Percentiles rank a stretch among this genome's conserved stretches.
Conservation (phyloP, 2,329 filamentous ascomycete species). For the Nigrospora oryzae region DNA sequence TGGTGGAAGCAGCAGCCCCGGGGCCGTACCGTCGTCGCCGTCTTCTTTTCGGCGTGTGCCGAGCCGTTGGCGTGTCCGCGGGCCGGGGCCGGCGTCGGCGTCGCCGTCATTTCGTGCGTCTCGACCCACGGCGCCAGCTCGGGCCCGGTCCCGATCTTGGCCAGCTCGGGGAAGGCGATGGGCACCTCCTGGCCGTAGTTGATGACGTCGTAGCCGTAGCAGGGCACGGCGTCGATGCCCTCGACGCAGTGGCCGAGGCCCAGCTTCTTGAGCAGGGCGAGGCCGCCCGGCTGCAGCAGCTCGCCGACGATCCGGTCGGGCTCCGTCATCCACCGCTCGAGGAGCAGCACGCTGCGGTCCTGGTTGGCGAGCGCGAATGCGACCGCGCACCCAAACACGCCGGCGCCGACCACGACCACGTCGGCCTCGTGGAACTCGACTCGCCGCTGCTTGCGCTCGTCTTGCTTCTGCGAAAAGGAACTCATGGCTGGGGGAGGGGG, state of each 20-base stretch:
- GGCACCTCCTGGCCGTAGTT: constrained; percentile 66
- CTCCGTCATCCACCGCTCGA: constrained; percentile 84
- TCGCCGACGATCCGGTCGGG: constrained; percentile 95
- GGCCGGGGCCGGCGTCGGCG: constrained; percentile 2
- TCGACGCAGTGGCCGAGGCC: constrained; percentile 79
- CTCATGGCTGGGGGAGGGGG: constrained; percentile 12
- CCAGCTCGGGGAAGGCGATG: constrained; percentile 70
- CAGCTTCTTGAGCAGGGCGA: constrained; percentile 69
- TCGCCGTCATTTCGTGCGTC: constrained; percentile 1
- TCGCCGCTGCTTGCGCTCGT: constrained; percentile 37
- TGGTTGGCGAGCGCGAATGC: constrained; percentile 81
- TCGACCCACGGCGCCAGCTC: constrained; percentile 21
- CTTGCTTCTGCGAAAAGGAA: constrained; percentile 15
- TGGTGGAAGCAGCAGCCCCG: constrained; percentile 86
- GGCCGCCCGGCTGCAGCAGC: constrained; percentile 85
- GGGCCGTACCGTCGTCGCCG: constrained; percentile 30
- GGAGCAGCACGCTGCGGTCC: constrained; percentile 79
- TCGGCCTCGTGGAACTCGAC: constrained; percentile 59
- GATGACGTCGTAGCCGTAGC: constrained; percentile 80
- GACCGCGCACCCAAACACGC: constrained; percentile 79
- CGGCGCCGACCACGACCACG: constrained; percentile 85
- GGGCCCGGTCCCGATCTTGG: constrained; percentile 10
- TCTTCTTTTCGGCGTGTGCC: constrained; percentile 16
- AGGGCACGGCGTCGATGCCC: constrained; percentile 76
- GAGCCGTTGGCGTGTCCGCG: constrained; percentile 18